Evolutionary conservation across 495 filamentous ascomycete genomes (phyloP), one percentile per base, ranked within the genome.

Genomic region (Cercophora sp.): DNA sequence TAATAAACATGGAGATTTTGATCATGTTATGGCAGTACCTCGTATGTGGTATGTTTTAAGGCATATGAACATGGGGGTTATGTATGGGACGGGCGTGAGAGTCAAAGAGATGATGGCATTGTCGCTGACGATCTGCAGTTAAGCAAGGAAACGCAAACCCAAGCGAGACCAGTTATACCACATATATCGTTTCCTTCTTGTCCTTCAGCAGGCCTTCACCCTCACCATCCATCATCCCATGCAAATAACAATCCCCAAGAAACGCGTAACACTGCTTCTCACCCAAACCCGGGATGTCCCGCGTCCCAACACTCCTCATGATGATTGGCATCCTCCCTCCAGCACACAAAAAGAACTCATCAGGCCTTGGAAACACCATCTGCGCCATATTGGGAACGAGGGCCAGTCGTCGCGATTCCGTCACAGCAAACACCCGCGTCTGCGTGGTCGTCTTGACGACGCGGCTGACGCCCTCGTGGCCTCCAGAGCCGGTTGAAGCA

Each of bases 181-280:
- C 36, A 32, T 48, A 48, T 1, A 48, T 22, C 15, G 19, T 35
- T 31, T 48, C 4, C 26, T 48, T 48, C n/a, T 35, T 18, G 10
- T n/a, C 25, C 23, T 16, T 16, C 8, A 48, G 19, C 5, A 19
- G 8, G 5, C 9, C 27, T 20, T 20, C 23, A 3, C 26, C 29
- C 23, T 48, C 27, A 5, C 45, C 45, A 23, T 48, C 29, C 45
- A 48, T 48, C 3, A 48, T 31, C n/a, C 45, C 45, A 35, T 35
- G n/a, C 4, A 48, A 10, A 48, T 48, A 48, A 16, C 45, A 48
- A n/a, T 48, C 45, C 3, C 45, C 45, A 5, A 48, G 29, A 24
- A 48, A 35, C 6, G 2, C 4, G 45, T 48, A 23, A 11, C 45
- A 48, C 20, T 4, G 10, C 29, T 35, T 20, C 2, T 6, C 5